These are phyloP conservation scores for Podila verticillata DNA, from an alignment of 192 early-diverging fungal genomes.

Conservation along the genomic window DNA sequence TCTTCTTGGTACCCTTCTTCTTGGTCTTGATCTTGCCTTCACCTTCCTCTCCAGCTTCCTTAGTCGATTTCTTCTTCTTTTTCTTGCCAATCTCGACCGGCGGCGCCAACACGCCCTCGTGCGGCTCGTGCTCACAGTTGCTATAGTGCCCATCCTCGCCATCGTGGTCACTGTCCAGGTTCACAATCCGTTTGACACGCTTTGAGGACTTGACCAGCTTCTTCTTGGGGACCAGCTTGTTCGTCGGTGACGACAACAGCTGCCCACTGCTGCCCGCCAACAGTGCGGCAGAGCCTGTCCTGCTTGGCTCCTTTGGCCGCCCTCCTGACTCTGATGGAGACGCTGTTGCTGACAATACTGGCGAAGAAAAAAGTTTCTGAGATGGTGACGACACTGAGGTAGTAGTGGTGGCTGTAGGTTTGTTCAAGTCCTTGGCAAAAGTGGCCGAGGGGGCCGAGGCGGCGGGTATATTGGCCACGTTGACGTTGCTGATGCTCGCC, in stretches of 20 bases:
- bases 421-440: slow-evolving; percentile 22
- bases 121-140: slow-evolving; percentile 4
- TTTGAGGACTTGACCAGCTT: slow-evolving; percentile 42
- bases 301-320: neutral
- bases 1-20: slow-evolving; percentile 9
- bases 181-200: slow-evolving; percentile 31
- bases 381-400: no score
- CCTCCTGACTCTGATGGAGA: neutral
- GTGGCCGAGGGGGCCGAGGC: slow-evolving; percentile 38
- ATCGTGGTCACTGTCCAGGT: slow-evolving; percentile 31
- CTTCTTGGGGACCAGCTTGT: slow-evolving; percentile 36
- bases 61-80: slow-evolving; percentile 35
- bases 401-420: no score
- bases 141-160: neutral
- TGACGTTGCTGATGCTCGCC: slow-evolving; percentile 37
- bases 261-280: neutral
- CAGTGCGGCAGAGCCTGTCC: neutral
- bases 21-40: neutral
- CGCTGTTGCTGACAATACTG: no score
- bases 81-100: slow-evolving; percentile 11
- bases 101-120: slow-evolving; percentile 8
- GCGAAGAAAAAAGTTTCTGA: neutral
- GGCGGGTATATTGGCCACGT: slow-evolving; percentile 52
- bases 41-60: neutral
- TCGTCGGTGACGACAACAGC: slow-evolving; percentile 8